Conservation (phyloP, 805 yeast genomes). For the Nakazawaea wickerhamii region DNA sequence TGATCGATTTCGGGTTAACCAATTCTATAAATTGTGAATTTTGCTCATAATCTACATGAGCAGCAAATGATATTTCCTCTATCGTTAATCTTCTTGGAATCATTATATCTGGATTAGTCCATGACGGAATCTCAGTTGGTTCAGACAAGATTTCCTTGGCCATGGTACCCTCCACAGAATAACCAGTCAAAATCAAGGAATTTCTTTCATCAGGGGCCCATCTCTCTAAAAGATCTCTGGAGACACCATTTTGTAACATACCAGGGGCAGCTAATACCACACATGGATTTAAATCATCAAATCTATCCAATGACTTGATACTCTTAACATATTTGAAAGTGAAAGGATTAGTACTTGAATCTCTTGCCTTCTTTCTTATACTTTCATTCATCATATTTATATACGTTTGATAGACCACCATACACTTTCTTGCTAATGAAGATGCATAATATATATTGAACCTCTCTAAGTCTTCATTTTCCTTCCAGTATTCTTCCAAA, state of each 20-base stretch:
- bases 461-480: slow-evolving; percentile 74
- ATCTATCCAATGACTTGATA: slow-evolving; percentile 70
- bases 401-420: slow-evolving; percentile 96
- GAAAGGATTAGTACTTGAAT: slow-evolving; percentile 83
- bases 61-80: slow-evolving; percentile 98
- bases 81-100: slow-evolving; percentile 84
- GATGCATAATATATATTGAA: slow-evolving; percentile 90
- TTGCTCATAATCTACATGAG: slow-evolving; percentile 95
- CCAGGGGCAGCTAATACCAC: slow-evolving; percentile 98
- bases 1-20: slow-evolving; percentile 78
- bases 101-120: slow-evolving; percentile 70
- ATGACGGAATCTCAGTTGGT: slow-evolving; percentile 85
- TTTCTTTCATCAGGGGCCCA: slow-evolving; percentile 98
- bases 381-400: slow-evolving; percentile 96
- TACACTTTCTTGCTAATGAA: slow-evolving; percentile 87
- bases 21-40: slow-evolving; percentile 86
- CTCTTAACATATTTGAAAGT: slow-evolving; percentile 81
- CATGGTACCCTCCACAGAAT: slow-evolving; percentile 97
- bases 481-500: slow-evolving; percentile 91
- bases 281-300: slow-evolving; percentile 93
- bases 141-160: slow-evolving; percentile 86
- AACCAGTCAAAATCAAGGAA: slow-evolving; percentile 86
- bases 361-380: slow-evolving; percentile 69
- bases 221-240: slow-evolving; percentile 82
- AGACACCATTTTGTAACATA: slow-evolving; percentile 94